phyloP scores from a whole-genome alignment of 768 basidiomycete species.

The Boletus tylopilopsis region DNA sequence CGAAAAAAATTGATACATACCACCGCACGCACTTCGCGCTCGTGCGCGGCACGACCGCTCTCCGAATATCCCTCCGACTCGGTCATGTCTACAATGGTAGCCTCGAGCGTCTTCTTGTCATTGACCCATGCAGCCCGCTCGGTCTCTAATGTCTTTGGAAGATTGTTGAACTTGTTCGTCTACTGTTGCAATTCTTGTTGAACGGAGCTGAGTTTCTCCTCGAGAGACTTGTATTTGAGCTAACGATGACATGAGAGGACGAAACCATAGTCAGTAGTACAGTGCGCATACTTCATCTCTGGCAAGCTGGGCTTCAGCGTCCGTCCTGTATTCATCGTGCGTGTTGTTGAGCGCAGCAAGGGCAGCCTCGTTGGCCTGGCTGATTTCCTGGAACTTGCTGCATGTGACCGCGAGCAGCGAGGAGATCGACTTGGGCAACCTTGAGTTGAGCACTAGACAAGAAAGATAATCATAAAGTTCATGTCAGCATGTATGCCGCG shows the following conservation, averaged over 20 bases:
- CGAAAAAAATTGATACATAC: slow-evolving; percentile 32
- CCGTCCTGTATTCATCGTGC: slow-evolving; percentile 75
- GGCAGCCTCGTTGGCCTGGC: slow-evolving; percentile 76
- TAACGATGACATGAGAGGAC: slow-evolving; percentile 24
- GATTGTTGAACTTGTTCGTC: slow-evolving; percentile 47
- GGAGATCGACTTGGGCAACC: slow-evolving; percentile 72
- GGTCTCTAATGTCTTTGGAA: slow-evolving; percentile 61
- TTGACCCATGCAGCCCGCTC: slow-evolving; percentile 68
- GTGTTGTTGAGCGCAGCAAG: slow-evolving; percentile 65
- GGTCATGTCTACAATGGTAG: slow-evolving; percentile 76
- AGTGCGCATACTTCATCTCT: slow-evolving; percentile 55
- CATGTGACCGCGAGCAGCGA: slow-evolving; percentile 64
- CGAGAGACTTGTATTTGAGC: slow-evolving; percentile 62
- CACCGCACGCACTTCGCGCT: slow-evolving; percentile 65
- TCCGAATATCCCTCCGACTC: slow-evolving; percentile 68
- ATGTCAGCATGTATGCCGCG: background rate
- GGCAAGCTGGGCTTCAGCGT: slow-evolving; percentile 65
- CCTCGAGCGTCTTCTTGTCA: slow-evolving; percentile 82
- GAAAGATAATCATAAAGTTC: background rate
- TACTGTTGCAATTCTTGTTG: slow-evolving; percentile 53
- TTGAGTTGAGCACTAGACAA: slow-evolving; percentile 63
- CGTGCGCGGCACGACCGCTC: slow-evolving; percentile 58
- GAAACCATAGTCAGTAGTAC: too few relatives aligned
- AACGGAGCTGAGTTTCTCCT: slow-evolving; percentile 54
- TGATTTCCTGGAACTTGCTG: slow-evolving; percentile 87